A percentile compares a stretch with the other conserved stretches of the same genome.
phyloP scores from a whole-genome alignment of 2,329 filamentous ascomycete species.

The Fusarium succisae region DNA sequence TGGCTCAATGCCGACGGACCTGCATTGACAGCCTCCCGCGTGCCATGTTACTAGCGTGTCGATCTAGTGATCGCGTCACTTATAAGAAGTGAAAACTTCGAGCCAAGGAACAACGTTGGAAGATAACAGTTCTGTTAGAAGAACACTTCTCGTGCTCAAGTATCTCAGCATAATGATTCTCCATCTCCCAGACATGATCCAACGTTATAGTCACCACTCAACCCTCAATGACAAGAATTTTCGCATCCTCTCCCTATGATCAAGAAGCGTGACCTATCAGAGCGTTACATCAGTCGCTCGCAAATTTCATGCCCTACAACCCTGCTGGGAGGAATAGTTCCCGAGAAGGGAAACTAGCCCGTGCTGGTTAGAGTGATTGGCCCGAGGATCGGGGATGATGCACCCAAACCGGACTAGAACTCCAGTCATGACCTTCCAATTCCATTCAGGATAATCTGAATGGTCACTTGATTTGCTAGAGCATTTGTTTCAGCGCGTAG shows the following conservation, averaged over 20 bases:
- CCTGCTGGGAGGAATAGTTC: neutral
- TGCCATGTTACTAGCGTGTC: neutral
- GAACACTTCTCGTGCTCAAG: neutral
- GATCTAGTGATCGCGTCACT: neutral
- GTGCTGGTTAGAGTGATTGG: neutral
- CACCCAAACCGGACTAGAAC: neutral
- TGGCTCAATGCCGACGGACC: neutral
- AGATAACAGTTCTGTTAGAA: accelerated
- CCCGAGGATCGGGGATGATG: neutral
- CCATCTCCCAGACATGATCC: neutral
- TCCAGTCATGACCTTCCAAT: neutral
- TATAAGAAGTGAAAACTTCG: neutral
- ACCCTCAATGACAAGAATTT: neutral
- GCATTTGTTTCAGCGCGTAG: neutral
- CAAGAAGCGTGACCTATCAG: conserved; percentile 3
- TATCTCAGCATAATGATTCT: neutral
- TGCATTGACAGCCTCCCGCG: neutral
- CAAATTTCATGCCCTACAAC: neutral
- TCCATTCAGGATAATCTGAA: neutral
- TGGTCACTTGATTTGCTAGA: conserved; percentile 1
- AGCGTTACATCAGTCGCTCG: conserved; percentile 4
- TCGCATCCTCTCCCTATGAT: neutral
- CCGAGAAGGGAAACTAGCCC: neutral
- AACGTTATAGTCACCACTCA: neutral
- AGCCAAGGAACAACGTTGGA: neutral